Base-by-base conservation (phyloP, 257 asterid species). In the Buddleja alternifolia region DNA sequence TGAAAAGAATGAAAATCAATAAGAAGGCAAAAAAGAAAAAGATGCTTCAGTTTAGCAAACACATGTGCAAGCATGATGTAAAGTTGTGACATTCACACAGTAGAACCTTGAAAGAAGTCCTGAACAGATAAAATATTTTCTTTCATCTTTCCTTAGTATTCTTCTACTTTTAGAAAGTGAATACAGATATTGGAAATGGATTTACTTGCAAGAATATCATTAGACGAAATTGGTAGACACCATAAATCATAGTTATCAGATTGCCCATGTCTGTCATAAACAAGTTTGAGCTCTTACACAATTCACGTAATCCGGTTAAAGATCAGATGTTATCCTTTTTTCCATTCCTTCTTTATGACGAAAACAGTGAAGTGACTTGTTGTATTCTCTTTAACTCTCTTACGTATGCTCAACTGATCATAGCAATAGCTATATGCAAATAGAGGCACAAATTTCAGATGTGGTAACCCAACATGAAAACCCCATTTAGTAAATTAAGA, bases 1-100 rank as follows among this genome's bases (percentile, higher is more conserved):
- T 8, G 20, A 14, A 66, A 66, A 10, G 54, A 57, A 78, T 25
- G 50, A 37, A 62, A 57, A 42, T 36, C 21, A 42, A 15, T 47
- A 69, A 65, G 17, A 57, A 64, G 21, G 46, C 21, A 73, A 70
- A 25, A 25, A 36, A 32, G 50, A 59, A 54, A 69, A 44, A 62
- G 19, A 15, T 34, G 20, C 16, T 47, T 36, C 59, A 60, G 48
- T 44, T 40, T 11, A 36, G 40, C 66, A 52, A 10, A 61, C 47
- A 67, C 24, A 52, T 40, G 29, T 9, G 53, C 56, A 44, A 1
- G 44, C 46, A 46, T 40, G 55, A 46, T 53, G 42, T 48, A 58
- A 21, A 10, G 20, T 16, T 39, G n/a, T n/a, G 45, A 42, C 50
- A 25, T 29, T 23, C 53, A 48, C 32, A 42, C 12, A 10, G 37